Evolutionary conservation across 140 eudicot genomes (phyloP).

Genomic region (Erigeron philadelphicus): DNA sequence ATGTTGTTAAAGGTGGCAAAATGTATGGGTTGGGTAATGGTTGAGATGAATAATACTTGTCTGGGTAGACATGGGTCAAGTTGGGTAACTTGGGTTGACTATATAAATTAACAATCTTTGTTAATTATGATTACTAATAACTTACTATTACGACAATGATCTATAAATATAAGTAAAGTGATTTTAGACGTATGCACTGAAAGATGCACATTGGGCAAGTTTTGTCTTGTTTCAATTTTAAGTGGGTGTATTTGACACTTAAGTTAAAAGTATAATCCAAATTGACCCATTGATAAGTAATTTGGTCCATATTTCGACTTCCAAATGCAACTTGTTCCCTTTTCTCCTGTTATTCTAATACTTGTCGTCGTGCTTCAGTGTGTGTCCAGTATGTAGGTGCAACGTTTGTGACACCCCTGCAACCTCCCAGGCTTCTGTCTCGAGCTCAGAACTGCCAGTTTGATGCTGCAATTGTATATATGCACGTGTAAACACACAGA

Average conservation of each 20-base stretch:
- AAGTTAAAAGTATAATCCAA: background rate
- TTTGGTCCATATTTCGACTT: background rate
- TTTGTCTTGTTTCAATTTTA: background rate
- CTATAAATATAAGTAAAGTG: background rate
- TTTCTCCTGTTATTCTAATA: background rate
- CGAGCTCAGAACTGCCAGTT: conserved; percentile 37
- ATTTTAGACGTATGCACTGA: background rate
- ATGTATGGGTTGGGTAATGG: background rate
- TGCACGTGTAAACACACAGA: conserved; percentile 16
- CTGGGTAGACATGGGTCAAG: background rate
- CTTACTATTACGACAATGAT: background rate
- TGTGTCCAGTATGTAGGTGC: conserved; percentile 69
- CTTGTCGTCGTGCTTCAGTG: conserved; percentile 37
- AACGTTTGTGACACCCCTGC: conserved; percentile 50
- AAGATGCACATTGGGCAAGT: background rate
- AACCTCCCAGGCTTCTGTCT: conserved; percentile 23
- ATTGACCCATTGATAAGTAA: background rate
- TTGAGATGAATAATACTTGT: background rate
- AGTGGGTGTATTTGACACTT: background rate
- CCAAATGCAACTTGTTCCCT: background rate
- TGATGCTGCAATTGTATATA: conserved; percentile 33
- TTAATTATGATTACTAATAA: background rate
- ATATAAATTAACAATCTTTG: background rate
- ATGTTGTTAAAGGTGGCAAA: background rate
- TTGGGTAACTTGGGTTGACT: background rate